Percentiles rank a stretch among this genome's conserved stretches.
These are phyloP conservation scores for Acacia concinna DNA, from an alignment of 331 rosid species.

Conservation along the genomic window DNA sequence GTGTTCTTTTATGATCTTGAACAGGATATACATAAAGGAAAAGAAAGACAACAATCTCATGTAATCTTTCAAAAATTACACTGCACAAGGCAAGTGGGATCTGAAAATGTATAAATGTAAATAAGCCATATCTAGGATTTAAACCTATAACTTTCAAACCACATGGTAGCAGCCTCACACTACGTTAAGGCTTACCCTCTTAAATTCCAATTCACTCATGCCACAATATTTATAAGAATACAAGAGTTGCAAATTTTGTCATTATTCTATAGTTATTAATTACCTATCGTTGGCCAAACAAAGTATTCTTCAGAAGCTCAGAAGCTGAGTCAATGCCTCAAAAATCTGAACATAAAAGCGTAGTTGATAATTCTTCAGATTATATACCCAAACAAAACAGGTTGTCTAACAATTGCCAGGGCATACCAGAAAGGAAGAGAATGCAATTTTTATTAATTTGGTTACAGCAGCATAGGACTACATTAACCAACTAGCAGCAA, in stretches of 20 bases:
- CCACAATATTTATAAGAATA: background rate
- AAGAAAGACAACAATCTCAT: too few species aligned
- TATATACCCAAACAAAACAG: background rate
- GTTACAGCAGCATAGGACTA: background rate
- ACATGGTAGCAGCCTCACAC: too few species aligned
- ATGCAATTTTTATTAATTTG: conserved; percentile 32
- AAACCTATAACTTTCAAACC: too few species aligned
- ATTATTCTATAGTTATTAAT: background rate
- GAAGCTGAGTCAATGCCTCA: background rate
- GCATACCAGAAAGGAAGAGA: conserved; percentile 13
- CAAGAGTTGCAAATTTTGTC: background rate
- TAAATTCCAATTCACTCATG: background rate
- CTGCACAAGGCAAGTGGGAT: too few species aligned
- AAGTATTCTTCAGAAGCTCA: background rate
- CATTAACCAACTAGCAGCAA: conserved; percentile 4
- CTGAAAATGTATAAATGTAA: too few species aligned
- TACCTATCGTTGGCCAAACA: too few species aligned
- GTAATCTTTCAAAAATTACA: background rate
- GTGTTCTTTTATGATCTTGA: too few species aligned
- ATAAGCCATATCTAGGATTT: too few species aligned
- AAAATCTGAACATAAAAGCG: background rate
- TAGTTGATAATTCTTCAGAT: background rate
- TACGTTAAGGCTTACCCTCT: too few species aligned
- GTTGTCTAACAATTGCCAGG: background rate
- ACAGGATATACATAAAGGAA: too few species aligned